phyloP scores from a whole-genome alignment of 768 basidiomycete genomes.

The Lanmaoa rubissima region DNA sequence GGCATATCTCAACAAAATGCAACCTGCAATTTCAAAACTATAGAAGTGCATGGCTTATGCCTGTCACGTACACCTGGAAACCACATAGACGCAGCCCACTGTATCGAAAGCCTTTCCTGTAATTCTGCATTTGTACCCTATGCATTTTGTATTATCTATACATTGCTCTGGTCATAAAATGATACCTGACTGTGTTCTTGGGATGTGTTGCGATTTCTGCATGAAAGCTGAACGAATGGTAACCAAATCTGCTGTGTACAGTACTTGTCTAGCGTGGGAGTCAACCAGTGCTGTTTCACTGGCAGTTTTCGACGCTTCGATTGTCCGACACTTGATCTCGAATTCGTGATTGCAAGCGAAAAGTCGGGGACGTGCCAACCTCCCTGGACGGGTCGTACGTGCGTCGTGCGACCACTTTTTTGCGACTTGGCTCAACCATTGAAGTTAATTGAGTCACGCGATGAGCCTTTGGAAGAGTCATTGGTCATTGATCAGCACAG shows the following conservation, averaged over 20 bases:
- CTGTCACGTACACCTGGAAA: slow-evolving; percentile 11
- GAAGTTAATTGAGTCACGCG: not conserved
- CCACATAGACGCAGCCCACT: slow-evolving; percentile 16
- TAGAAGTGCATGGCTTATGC: slow-evolving; percentile 23
- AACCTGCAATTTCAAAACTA: slow-evolving; percentile 52
- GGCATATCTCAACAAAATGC: slow-evolving; percentile 72
- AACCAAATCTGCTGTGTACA: too few relatives aligned
- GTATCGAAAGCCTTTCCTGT: slow-evolving; percentile 22
- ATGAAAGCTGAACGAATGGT: not conserved
- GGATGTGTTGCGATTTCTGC: not conserved
- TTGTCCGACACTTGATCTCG: not conserved
- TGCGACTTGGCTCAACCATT: slow-evolving; percentile 1
- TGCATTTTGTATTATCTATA: slow-evolving; percentile 22
- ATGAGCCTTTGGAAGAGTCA: not conserved
- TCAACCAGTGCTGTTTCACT: not conserved
- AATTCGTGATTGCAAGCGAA: not conserved
- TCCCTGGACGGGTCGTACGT: not conserved
- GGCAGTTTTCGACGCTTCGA: not conserved
- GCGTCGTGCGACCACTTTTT: too few relatives aligned
- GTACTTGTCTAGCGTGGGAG: not conserved
- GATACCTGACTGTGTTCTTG: slow-evolving; percentile 12
- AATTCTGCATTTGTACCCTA: slow-evolving; percentile 20
- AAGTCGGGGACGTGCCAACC: not conserved
- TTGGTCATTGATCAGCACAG: not conserved
- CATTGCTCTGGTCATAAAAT: not conserved